These are phyloP conservation scores for Beauveria caledonica DNA, from an alignment of 2,329 filamentous ascomycete genomes.

Conservation along the genomic window DNA sequence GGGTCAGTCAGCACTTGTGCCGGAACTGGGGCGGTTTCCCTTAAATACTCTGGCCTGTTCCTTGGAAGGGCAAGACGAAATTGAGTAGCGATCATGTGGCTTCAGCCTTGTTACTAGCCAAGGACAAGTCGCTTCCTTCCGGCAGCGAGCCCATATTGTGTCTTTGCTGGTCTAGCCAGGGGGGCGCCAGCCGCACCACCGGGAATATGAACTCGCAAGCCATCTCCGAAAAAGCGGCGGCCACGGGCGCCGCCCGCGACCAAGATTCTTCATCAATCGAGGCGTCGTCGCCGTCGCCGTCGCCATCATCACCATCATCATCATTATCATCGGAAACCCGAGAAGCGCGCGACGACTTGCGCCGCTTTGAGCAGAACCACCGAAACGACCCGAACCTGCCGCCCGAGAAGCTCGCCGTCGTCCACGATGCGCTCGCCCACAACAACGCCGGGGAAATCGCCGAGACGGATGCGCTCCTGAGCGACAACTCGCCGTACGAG, in stretches of 20 bases:
- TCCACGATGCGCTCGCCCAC: conserved; percentile 23
- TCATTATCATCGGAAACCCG: too few relatives aligned
- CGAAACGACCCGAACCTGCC: conserved; percentile 28
- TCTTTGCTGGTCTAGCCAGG: background rate
- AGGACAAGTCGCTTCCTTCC: background rate
- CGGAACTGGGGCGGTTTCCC: background rate
- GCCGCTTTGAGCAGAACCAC: conserved; percentile 24
- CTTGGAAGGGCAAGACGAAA: background rate
- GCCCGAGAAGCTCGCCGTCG: conserved; percentile 23
- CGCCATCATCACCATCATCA: too few relatives aligned
- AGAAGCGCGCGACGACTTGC: conserved; percentile 14
- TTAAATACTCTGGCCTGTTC: background rate
- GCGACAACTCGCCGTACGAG: conserved; percentile 30
- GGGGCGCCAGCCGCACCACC: background rate
- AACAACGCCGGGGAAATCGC: conserved; percentile 24
- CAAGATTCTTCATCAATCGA: background rate
- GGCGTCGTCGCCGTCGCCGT: background rate
- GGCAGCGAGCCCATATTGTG: background rate
- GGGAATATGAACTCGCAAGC: background rate
- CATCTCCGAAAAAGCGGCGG: background rate
- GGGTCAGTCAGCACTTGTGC: background rate
- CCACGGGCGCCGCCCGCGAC: background rate
- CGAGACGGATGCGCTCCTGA: conserved; percentile 24
- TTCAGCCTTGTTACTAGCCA: background rate
- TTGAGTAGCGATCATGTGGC: background rate